A percentile compares a stretch with the other conserved stretches of the same genome.
Conservation (phyloP, 495 filamentous ascomycete genomes). For the Hypoxylon intermedium region DNA sequence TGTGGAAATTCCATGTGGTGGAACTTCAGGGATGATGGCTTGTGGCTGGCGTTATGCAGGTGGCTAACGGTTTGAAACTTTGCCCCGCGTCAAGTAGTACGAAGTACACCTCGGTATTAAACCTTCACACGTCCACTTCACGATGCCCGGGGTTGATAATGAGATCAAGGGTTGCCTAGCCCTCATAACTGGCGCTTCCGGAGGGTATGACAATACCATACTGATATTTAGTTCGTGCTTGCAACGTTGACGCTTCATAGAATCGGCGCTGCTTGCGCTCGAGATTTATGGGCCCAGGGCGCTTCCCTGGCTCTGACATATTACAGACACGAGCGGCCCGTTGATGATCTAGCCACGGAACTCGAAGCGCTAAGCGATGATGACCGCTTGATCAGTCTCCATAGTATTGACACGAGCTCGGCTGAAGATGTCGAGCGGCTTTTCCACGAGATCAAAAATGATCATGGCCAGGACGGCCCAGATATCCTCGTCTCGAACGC, state of each 20-base stretch:
- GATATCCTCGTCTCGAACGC: constrained; percentile 68
- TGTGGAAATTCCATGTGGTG: constrained; percentile 25
- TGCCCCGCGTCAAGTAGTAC: no score
- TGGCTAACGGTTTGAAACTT: no score
- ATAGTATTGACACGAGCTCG: constrained; percentile 64
- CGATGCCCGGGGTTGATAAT: constrained; percentile 52
- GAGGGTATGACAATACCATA: constrained; percentile 56
- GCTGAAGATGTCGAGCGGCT: constrained; percentile 59
- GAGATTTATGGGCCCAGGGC: constrained; percentile 60
- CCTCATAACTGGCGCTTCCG: constrained; percentile 70
- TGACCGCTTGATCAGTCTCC: constrained; percentile 55
- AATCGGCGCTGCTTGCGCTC: constrained; percentile 68
- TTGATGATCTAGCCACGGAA: constrained; percentile 54
- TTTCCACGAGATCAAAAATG: constrained; percentile 57
- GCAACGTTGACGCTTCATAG: constrained; percentile 43
- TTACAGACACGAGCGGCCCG: constrained; percentile 56
- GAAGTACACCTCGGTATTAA: neutral
- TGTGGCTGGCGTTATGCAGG: no score
- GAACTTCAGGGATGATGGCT: neutral
- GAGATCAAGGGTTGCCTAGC: constrained; percentile 64
- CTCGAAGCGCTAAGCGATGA: constrained; percentile 34
- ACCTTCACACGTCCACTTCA: neutral
- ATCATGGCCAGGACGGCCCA: constrained; percentile 60
- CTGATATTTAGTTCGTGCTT: neutral
- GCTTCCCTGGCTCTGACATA: constrained; percentile 68